Evolutionary conservation across 129 eudicot genomes (phyloP).

Genomic region (Escallonia herrerae): DNA sequence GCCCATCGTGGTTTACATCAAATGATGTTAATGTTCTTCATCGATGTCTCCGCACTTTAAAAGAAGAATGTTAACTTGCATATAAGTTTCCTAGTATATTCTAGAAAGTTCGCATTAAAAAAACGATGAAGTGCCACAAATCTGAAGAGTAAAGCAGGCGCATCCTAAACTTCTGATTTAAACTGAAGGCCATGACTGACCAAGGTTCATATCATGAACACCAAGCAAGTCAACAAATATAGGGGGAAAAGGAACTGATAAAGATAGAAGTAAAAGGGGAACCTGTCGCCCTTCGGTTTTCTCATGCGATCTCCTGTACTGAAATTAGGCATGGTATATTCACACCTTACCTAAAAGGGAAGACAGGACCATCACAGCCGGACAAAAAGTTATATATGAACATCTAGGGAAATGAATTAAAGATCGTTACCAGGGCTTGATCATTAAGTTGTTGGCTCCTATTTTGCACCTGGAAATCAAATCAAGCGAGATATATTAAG

Average conservation of each 20-base stretch:
- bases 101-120: too few species aligned
- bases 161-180: too few species aligned
- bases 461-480: slow-evolving; percentile 59
- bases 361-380: background rate
- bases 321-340: slow-evolving; percentile 95
- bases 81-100: too few species aligned
- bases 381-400: background rate
- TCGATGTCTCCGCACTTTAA: too few species aligned
- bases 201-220: too few species aligned
- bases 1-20: too few species aligned
- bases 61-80: too few species aligned
- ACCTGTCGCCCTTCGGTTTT: slow-evolving; percentile 94
- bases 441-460: slow-evolving; percentile 66
- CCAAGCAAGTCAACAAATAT: background rate
- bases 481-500: background rate
- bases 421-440: slow-evolving; percentile 68
- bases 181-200: too few species aligned
- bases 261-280: slow-evolving; percentile 4
- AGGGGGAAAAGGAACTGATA: background rate
- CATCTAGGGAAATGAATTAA: background rate
- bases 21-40: too few species aligned
- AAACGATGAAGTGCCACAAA: too few species aligned
- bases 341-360: slow-evolving; percentile 64
- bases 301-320: slow-evolving; percentile 97
- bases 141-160: too few species aligned